phyloP scores from a whole-genome alignment of 345 rosid genomes.

The Camelina neglecta region DNA sequence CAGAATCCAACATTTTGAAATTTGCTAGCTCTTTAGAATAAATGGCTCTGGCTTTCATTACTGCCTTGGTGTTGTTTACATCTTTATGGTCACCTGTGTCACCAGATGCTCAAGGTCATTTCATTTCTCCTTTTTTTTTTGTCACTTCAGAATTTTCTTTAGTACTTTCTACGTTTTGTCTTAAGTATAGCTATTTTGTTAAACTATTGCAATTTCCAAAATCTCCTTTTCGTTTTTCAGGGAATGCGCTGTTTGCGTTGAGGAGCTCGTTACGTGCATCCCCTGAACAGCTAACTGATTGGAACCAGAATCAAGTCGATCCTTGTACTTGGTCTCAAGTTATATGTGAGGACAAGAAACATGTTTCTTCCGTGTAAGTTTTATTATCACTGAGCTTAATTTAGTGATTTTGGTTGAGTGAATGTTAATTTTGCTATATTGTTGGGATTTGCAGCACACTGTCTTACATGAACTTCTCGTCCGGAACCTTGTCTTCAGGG shows the following conservation, averaged over 20 bases:
- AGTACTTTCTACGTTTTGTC: slow-evolving; percentile 2
- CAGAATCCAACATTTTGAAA: slow-evolving; percentile 1
- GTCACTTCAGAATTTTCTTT: neutral
- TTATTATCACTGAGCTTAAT: neutral
- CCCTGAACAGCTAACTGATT: slow-evolving; percentile 59
- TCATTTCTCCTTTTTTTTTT: neutral
- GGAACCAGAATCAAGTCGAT: slow-evolving; percentile 84
- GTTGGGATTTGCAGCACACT: slow-evolving; percentile 64
- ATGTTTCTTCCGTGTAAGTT: slow-evolving; percentile 78
- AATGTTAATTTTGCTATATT: neutral
- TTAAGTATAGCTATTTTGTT: neutral
- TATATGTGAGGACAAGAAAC: slow-evolving; percentile 52
- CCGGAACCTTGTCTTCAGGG: slow-evolving; percentile 73
- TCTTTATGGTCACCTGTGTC: slow-evolving; percentile 56
- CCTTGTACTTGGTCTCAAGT: slow-evolving; percentile 98
- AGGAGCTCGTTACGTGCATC: slow-evolving; percentile 62
- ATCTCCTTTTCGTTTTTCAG: slow-evolving; percentile 45
- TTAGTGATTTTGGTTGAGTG: slow-evolving; percentile 14
- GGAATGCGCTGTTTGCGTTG: slow-evolving; percentile 70
- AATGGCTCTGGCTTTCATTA: slow-evolving; percentile 56
- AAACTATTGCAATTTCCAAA: slow-evolving; percentile 16
- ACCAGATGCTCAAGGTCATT: slow-evolving; percentile 80
- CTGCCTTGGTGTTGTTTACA: slow-evolving; percentile 52
- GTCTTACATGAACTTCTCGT: slow-evolving; percentile 79
- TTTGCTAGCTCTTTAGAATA: slow-evolving; percentile 19